Base-by-base conservation (phyloP, 1,284 basidiomycete genomes). In the Leccinum angustisporum region DNA sequence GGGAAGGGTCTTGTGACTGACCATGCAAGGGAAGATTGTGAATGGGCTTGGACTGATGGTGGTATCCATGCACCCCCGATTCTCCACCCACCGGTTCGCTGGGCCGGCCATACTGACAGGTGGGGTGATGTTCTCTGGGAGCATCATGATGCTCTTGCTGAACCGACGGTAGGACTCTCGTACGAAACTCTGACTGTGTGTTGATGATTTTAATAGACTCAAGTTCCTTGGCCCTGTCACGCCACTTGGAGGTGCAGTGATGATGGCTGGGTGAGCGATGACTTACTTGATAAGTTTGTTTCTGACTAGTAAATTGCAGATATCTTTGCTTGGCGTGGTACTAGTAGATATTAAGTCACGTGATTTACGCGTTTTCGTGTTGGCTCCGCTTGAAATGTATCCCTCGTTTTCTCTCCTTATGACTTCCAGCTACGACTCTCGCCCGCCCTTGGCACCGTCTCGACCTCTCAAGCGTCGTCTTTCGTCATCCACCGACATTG, bases 11-110 rank as follows among this genome's bases (percentile, higher is more conserved):
- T 16, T 10, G 33, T 55, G 36, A 61, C 65, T 76, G 54, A 75
- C 54, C n/a, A 16, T 16, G 38, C 21, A 36, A 6, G 53, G 10
- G 36, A 63, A 91, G 87, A 81, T 94, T 56, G 87, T 84, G 72
- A 94, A 94, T 67, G 93, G 92, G 14, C 80, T 95, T 16, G 90
- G 83, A 0, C 76, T 94, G 46, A 77, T 94, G 64, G 77, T 86
- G 8, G 75, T 94, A 27, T 92, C 90, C 0, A 76, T 88, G 68
- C 90, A 94, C 75, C 89, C 85, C 2, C 80, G 83, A 33, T 89
- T 91, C 69, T 79, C 85, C 0, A 63, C 70, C 3, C 87, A 91
- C 70, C 78, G 80, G 48, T 86, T 88, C 67, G 88, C 91, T n/a
- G 87, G 86, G 3, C 86, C 87, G 3, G 85, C 90, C 3, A 86